A percentile compares a stretch with the other conserved stretches of the same genome.
These are phyloP conservation scores for Phytopythium vexans DNA, from an alignment of 352 stramenopile species.

Conservation along the genomic window DNA sequence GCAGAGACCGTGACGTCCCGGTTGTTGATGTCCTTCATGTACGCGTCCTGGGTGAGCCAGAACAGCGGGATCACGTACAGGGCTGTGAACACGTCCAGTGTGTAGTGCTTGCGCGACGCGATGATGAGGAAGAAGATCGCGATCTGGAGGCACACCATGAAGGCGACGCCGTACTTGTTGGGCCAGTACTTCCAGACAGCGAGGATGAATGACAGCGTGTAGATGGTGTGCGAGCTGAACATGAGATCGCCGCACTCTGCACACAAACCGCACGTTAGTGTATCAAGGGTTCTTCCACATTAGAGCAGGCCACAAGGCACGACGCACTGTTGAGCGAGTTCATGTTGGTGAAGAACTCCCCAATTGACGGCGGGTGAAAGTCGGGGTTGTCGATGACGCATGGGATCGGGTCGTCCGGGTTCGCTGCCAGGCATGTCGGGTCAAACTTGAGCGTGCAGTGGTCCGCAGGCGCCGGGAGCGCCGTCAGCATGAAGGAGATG, in stretches of 20 bases:
- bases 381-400: constrained; percentile 72
- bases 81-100: constrained; percentile 85
- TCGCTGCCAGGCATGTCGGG: constrained; percentile 38
- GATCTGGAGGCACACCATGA: constrained; percentile 79
- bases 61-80: constrained; percentile 88
- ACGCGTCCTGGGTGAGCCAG: constrained; percentile 79
- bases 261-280: constrained; percentile 13
- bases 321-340: constrained; percentile 54
- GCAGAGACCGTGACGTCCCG: constrained; percentile 36
- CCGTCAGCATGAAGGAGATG: constrained; percentile 79
- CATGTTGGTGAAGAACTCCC: constrained; percentile 66
- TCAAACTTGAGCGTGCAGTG: constrained; percentile 79
- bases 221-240: constrained; percentile 92
- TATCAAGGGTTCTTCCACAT: neutral
- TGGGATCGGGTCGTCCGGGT: constrained; percentile 42
- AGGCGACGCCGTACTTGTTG: constrained; percentile 63
- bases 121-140: constrained; percentile 88
- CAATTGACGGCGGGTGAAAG: constrained; percentile 51
- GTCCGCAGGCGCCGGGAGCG: constrained; percentile 57
- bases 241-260: constrained; percentile 85
- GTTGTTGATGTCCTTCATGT: constrained; percentile 80
- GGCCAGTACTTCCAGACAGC: constrained; percentile 86
- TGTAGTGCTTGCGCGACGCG: constrained; percentile 89
- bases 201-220: constrained; percentile 87
- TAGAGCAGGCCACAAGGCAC: constrained; percentile 3